A percentile compares a stretch with the other conserved stretches of the same genome.
These are phyloP conservation scores for Pyronema domesticum DNA, from an alignment of 495 filamentous ascomycete species.

Conservation along the genomic window DNA sequence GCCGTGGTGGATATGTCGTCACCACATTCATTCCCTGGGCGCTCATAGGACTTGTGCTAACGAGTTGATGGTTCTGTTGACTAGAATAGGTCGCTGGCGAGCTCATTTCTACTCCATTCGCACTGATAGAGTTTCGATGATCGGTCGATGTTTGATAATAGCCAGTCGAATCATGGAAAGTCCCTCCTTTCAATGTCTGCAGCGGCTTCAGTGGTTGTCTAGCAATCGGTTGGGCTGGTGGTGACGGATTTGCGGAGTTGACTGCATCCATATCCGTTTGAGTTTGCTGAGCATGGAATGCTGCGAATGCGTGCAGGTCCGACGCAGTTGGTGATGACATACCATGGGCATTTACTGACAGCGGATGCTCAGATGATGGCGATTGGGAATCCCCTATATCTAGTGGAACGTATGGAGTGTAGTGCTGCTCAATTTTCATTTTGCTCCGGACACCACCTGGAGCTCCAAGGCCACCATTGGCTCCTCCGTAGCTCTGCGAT, in stretches of 20 bases:
- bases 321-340: slow-evolving; percentile 1
- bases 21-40: slow-evolving; percentile 8
- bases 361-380: neutral
- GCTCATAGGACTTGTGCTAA: neutral
- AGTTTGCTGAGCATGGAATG: neutral
- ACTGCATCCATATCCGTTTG: neutral
- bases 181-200: neutral
- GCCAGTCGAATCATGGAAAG: neutral
- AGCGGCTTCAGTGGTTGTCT: slow-evolving; percentile 4
- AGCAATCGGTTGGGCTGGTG: neutral
- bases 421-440: neutral
- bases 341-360: slow-evolving; percentile 1
- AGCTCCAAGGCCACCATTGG: neutral
- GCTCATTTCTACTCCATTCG: neutral
- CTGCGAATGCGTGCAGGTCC: neutral
- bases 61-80: neutral
- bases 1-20: slow-evolving; percentile 24
- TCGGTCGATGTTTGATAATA: neutral
- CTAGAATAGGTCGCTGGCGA: neutral
- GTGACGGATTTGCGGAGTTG: neutral
- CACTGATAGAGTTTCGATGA: slow-evolving; percentile 1
- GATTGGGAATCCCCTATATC: slow-evolving; percentile 3
- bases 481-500: slow-evolving; percentile 2
- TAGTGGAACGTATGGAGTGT: neutral
- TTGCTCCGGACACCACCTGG: neutral